Percentiles rank a stretch among this genome's conserved stretches.
These are phyloP conservation scores for Penicillium cosmopolitanum DNA, from an alignment of 495 filamentous ascomycete genomes.

Conservation along the genomic window DNA sequence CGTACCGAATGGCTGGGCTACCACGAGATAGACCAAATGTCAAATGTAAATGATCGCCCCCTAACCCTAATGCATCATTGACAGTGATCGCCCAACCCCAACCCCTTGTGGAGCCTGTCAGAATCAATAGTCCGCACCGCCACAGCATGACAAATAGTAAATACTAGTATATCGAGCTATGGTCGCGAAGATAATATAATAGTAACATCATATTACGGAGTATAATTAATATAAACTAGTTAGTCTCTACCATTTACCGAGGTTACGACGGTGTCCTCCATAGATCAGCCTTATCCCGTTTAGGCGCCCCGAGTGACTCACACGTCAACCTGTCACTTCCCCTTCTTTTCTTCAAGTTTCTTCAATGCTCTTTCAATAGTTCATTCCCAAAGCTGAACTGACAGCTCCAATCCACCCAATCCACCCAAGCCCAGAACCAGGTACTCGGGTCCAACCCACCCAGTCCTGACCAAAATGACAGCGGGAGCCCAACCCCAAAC, in stretches of 20 bases:
- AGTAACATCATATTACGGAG: too few species aligned
- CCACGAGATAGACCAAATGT: not conserved
- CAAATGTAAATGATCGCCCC: conserved; percentile 14
- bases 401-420: conserved; percentile 3
- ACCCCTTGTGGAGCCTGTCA: conserved; percentile 17
- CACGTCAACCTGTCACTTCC: conserved; percentile 23
- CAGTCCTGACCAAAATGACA: not conserved
- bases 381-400: conserved; percentile 7
- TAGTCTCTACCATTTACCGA: too few species aligned
- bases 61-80: conserved; percentile 17
- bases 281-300: not conserved
- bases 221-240: too few species aligned
- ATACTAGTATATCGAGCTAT: not conserved
- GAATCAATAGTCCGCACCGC: conserved; percentile 37
- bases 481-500: not conserved
- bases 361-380: conserved; percentile 11
- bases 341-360: not conserved
- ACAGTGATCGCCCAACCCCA: conserved; percentile 23
- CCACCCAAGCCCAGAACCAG: not conserved
- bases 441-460: not conserved
- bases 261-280: not conserved
- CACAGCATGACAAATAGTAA: conserved; percentile 35
- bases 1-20: too few species aligned
- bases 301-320: conserved; percentile 15
- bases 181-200: too few species aligned